Base-by-base conservation (phyloP, 768 basidiomycete genomes). In the Lactifluus pinguis region DNA sequence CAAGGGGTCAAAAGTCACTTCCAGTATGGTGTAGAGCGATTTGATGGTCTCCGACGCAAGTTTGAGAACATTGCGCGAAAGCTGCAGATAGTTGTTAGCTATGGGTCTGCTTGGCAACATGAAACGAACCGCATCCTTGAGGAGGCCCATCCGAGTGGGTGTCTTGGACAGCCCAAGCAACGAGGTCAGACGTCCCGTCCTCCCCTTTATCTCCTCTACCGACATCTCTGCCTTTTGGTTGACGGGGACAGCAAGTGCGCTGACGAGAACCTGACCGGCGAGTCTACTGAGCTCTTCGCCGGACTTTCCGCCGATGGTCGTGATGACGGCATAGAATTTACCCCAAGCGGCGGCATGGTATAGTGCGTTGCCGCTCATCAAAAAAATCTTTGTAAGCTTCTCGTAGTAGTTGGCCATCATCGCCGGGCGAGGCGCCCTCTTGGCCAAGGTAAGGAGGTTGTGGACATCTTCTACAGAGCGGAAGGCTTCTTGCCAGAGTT, bases 391-490 rank as follows among this genome's bases (percentile, higher is more conserved):
- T 47, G 95, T 91, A 65, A 98, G 83, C 75, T 98, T 98, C 73
- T 98, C 94, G 75, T 98, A 98, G 76, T 98, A 98, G 73, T 91
- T 93, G 61, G 93, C 92, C 95, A 98, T 98, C 93, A 98, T 95
- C 13, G 86, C 81, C 0, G 92, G 92, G 38, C 92, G 86, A 1
- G 93, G 92, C 0, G 91, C 84, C 74, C 94, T 95, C 73, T 95
- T 95, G 32, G 89, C 88, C 83, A 92, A 86, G 11, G 86, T 90
- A 65, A 99, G 83, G 39, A 98, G 81, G 68, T 94, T 93, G 76
- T 98, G 95, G 42, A 98, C 90, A 72, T 99, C 95, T 73, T 99
- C 95, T 62, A 98, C 93, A 45, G 92, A 93, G 62, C 95, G 89
- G 82, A 98, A 99, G 10, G 93, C 95, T 69, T 98, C 95, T 70